Base-by-base conservation (phyloP, 2,329 filamentous ascomycete species). In the Drechmeria coniospora region DNA sequence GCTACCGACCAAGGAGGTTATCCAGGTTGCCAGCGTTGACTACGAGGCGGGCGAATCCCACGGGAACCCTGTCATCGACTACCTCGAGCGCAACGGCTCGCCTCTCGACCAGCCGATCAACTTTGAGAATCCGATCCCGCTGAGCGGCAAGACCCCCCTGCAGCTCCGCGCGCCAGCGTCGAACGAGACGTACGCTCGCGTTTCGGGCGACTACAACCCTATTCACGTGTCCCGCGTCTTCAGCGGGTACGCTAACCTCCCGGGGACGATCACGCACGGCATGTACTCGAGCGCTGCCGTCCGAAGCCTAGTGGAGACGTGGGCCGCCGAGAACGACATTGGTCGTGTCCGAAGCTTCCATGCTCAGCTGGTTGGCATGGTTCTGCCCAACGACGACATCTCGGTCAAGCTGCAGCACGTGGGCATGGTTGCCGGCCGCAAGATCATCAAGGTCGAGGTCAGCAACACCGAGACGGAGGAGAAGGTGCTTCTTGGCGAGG, bases 281-380 rank as follows among this genome's bases (percentile, higher is more conserved):
- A 98, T 98, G 90, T 98, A 95, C 66, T 92, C 87, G 2, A 95
- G 87, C 55, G 90, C 90, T 39, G 82, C 90, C 21, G 90, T 98
- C 16, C 79, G 92, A 45, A 92, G 84, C 50, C 64, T 98, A 29
- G 86, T 98, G 6, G 90, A 98, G 65, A 98, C 84, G 0, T 98
- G 90, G 90, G 90, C 92, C 28, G 90, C 87, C 1, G 92, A 98
- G 63, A 98, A 98, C 66, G 90, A 98, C 50, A 77, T 95, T 44
- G 87, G 90, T 24, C 87, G 90, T 44, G 87, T 98, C 28, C 78
- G 90, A 46, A 94, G 87, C 59, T 98, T 94, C 72, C 84, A 94
- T 47, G 90, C 86, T 36, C 87, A 79, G 14, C 69, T 98, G 27
- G 86, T 93, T n/a, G 90, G 90, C 39, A 98, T 98, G 90, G 92